Percentiles rank a stretch among this genome's conserved stretches.
Conservation (phyloP, 768 basidiomycete species). For the Russula sp. region DNA sequence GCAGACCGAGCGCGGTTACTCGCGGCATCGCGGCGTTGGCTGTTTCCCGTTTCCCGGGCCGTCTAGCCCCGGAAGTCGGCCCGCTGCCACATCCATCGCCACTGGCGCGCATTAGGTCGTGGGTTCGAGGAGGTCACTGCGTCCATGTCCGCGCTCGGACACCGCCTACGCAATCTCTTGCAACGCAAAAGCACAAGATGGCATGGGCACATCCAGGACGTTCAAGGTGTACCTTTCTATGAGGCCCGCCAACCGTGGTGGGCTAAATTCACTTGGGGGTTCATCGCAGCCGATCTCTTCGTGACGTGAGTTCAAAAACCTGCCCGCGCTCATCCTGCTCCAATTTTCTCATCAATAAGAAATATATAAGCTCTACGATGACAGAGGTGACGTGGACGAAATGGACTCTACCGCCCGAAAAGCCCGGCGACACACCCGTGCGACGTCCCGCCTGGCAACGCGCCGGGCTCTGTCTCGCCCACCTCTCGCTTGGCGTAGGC, state of each 20-base stretch:
- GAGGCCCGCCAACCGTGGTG: conserved; percentile 19
- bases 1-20: no score
- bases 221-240: conserved; percentile 12
- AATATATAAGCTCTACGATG: conserved; percentile 16
- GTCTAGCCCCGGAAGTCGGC: not conserved
- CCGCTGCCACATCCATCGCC: not conserved
- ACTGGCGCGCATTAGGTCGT: no score
- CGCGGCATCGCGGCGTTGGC: no score
- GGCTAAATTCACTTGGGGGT: conserved; percentile 18
- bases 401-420: conserved; percentile 15
- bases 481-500: conserved; percentile 18
- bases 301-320: conserved; percentile 16
- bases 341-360: not conserved
- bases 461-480: conserved; percentile 13
- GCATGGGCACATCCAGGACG: conserved; percentile 5
- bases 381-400: conserved; percentile 21
- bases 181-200: not conserved
- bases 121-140: not conserved
- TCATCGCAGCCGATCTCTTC: conserved; percentile 20
- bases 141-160: conserved; percentile 1
- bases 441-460: conserved; percentile 20
- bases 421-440: conserved; percentile 7
- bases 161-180: conserved; percentile 8
- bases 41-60: not conserved
- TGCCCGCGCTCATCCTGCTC: not conserved